phyloP scores from a whole-genome alignment of 2,329 filamentous ascomycete species.

The Bipolaris cookei region DNA sequence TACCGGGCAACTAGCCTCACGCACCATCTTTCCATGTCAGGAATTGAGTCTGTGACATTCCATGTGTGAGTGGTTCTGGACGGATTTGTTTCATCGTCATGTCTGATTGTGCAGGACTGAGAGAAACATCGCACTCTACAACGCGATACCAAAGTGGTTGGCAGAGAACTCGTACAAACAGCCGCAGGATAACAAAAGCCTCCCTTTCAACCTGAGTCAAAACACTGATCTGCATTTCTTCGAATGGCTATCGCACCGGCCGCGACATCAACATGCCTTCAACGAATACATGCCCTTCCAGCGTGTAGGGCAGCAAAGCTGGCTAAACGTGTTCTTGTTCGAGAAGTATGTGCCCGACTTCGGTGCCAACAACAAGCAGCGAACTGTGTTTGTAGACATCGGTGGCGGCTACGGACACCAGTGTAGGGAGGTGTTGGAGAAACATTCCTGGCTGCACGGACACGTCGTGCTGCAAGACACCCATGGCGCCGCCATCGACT shows the following conservation, averaged over 20 bases:
- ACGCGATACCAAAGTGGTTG: slow-evolving; percentile 13
- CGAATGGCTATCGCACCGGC: slow-evolving; percentile 12
- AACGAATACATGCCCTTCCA: slow-evolving; percentile 17
- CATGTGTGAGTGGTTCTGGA: slow-evolving; percentile 6
- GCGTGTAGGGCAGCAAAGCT: slow-evolving; percentile 11
- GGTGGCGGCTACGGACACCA: slow-evolving; percentile 12
- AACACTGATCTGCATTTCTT: slow-evolving; percentile 12
- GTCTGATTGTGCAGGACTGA: slow-evolving; percentile 7
- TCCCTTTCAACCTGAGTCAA: slow-evolving; percentile 7
- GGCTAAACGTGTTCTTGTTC: slow-evolving; percentile 11
- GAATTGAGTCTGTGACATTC: slow-evolving; percentile 8
- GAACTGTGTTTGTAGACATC: slow-evolving; percentile 6
- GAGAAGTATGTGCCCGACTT: slow-evolving; percentile 1
- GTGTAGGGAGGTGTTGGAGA: slow-evolving; percentile 6
- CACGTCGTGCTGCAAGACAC: slow-evolving; percentile 10
- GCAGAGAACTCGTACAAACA: slow-evolving; percentile 9
- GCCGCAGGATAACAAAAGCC: slow-evolving; percentile 9
- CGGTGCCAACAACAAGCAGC: neutral
- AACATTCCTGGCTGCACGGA: slow-evolving; percentile 4
- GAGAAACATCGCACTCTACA: slow-evolving; percentile 10
- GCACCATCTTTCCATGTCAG: slow-evolving; percentile 6
- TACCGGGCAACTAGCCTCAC: slow-evolving; percentile 8
- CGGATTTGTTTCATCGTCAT: no score
- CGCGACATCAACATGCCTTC: slow-evolving; percentile 10
- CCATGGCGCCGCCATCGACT: slow-evolving; percentile 10